A percentile compares a stretch with the other conserved stretches of the same genome.
Evolutionary conservation across 148 eudicot genomes (phyloP).

Genomic region (Vaccinium macrocarpon): DNA sequence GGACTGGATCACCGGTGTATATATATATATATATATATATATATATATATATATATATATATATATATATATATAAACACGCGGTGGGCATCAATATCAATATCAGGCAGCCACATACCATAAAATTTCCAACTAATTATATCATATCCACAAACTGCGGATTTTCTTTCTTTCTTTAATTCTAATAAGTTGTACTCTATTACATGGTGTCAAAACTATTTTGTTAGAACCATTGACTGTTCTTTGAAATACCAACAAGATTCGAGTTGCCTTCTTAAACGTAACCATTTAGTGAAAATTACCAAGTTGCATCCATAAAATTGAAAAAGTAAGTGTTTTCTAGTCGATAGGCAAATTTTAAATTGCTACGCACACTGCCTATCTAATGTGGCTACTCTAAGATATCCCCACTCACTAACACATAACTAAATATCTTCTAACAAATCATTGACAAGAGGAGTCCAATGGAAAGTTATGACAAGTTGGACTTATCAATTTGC

Average conservation of each 20-base stretch:
- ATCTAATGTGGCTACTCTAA: not conserved
- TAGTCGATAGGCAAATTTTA: not conserved
- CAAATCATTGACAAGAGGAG: conserved; percentile 3
- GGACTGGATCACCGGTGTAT: too few species aligned
- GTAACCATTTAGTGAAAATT: not conserved
- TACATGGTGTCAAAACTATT: not conserved
- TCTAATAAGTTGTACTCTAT: not conserved
- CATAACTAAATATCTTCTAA: too few species aligned
- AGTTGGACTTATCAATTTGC: not conserved
- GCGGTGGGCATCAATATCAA: not conserved
- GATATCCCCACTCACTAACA: too few species aligned
- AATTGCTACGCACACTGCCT: not conserved
- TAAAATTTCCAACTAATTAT: not conserved
- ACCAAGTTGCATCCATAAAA: not conserved
- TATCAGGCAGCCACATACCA: not conserved
- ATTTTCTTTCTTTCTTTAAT: not conserved
- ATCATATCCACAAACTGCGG: not conserved
- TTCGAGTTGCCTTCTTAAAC: not conserved
- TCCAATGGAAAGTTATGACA: not conserved
- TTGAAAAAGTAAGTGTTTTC: not conserved
- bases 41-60: too few species aligned
- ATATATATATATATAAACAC: too few species aligned
- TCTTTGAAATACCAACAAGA: not conserved
- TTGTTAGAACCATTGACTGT: not conserved
- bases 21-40: too few species aligned